Base-by-base conservation (phyloP, 2,329 filamentous ascomycete genomes). In the Fusarium marasasianum region DNA sequence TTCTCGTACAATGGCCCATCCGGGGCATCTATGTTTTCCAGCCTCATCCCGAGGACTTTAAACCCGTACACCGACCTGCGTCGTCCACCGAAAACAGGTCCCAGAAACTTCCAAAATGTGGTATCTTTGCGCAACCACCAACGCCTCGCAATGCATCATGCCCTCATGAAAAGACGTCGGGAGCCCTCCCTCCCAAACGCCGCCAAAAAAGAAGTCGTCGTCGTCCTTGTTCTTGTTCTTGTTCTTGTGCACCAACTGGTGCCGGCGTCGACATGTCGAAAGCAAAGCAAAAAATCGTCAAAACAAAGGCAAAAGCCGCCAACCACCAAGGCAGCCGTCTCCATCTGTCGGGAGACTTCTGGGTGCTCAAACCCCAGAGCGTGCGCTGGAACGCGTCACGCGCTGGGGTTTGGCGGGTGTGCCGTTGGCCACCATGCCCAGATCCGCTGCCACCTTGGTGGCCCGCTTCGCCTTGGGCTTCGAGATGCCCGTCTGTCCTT, bases 391-490 rank as follows among this genome's bases (percentile, higher is more conserved):
- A 41, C 81, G 79, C 40, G 81, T 82, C 56, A 80, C 70, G 31
- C 81, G 77, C 53, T 71, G 75, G 29, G 79, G 76, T 60, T 80
- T 82, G 35, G 78, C 80, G 10, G 82, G 82, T 13, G 82, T 82
- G 48, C 81, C 80, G 35, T 82, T 83, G 35, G 75, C 74, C 43
- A 77, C 78, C 79, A 80, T 81, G 51, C 80, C 81, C 63, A 83
- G 69, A 40, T 73, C 77, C 55, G 80, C 78, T 6, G 81, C 80
- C 50, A 80, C 70, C 67, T 78, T 78, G 54, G 77, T 63, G 15
- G 76, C 66, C 50, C 76, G 77, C 71, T 79, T 77, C 41, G 71
- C 77, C 61, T 79, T 76, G 71, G 79, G 73, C 78, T 82, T 83
- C 12, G 78, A 67, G 38, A 83, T 76, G 55, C 80, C 77, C 37